Conservation (phyloP, 2,329 filamentous ascomycete genomes). For the Nigrograna mackinnonii region DNA sequence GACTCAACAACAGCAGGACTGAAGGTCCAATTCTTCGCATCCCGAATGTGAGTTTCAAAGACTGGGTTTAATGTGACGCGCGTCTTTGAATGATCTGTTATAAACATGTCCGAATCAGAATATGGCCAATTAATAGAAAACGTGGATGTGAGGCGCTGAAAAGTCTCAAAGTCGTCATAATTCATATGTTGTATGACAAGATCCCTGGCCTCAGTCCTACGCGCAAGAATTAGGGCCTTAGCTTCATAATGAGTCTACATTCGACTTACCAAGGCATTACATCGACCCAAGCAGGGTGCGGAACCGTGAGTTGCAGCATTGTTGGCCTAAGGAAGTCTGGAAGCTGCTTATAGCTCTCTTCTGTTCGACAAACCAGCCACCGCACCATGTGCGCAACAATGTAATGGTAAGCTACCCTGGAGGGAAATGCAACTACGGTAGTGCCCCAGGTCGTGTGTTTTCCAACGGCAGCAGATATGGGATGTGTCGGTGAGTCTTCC, state of each 20-base stretch:
- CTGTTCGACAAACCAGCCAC: background rate
- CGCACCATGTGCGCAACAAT: background rate
- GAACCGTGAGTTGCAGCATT: conserved; percentile 1
- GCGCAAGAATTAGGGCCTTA: background rate
- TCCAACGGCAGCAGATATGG: background rate
- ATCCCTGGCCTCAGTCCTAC: background rate
- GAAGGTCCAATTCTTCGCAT: background rate
- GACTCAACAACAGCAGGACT: background rate
- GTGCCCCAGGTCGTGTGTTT: background rate
- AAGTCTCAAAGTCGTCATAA: background rate
- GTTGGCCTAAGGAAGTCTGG: background rate
- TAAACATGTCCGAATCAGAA: background rate
- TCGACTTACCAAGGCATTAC: background rate
- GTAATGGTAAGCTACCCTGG: background rate
- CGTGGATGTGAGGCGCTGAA: background rate
- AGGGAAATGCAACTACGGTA: background rate
- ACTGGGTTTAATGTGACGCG: background rate
- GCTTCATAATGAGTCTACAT: background rate
- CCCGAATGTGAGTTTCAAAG: background rate
- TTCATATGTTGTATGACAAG: background rate
- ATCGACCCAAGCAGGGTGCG: conserved; percentile 3
- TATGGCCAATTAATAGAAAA: background rate
- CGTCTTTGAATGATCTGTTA: background rate
- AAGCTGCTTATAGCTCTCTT: background rate
- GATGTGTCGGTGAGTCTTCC: background rate